Evolutionary conservation across 2,329 filamentous ascomycete genomes (phyloP).

Genomic region (Sarocladium oryzae): DNA sequence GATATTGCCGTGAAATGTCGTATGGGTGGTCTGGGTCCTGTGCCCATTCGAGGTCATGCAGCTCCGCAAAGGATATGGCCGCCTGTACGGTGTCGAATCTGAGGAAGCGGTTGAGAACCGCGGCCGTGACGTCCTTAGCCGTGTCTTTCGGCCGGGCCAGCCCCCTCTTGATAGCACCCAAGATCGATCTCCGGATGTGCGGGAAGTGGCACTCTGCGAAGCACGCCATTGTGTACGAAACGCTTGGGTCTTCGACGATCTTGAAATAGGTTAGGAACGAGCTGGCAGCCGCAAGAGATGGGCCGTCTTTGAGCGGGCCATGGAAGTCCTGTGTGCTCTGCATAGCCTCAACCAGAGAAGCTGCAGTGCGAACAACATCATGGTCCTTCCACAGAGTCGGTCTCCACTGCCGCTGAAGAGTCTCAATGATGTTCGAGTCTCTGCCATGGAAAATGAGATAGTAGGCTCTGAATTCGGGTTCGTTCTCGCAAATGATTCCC

Average conservation of each 20-base stretch:
- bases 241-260: slow-evolving; percentile 47
- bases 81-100: slow-evolving; percentile 62
- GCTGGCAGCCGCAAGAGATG: slow-evolving; percentile 42
- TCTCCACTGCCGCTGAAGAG: slow-evolving; percentile 51
- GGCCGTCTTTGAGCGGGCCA: slow-evolving; percentile 47
- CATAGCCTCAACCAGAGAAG: slow-evolving; percentile 52
- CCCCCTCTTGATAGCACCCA: slow-evolving; percentile 47
- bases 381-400: slow-evolving; percentile 47
- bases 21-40: slow-evolving; percentile 25
- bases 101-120: slow-evolving; percentile 49
- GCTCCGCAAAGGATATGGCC: slow-evolving; percentile 56
- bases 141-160: slow-evolving; percentile 51
- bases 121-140: slow-evolving; percentile 53
- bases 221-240: slow-evolving; percentile 65
- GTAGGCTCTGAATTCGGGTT: slow-evolving; percentile 60
- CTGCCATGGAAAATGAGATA: slow-evolving; percentile 56
- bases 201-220: slow-evolving; percentile 64
- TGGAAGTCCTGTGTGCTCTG: slow-evolving; percentile 52
- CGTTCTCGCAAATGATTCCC: slow-evolving; percentile 52
- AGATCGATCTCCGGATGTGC: slow-evolving; percentile 49
- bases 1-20: slow-evolving; percentile 30
- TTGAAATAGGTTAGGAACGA: slow-evolving; percentile 51
- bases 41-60: slow-evolving; percentile 49
- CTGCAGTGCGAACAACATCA: slow-evolving; percentile 53
- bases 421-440: slow-evolving; percentile 48